Base-by-base conservation (phyloP, 2,329 filamentous ascomycete genomes). In the Eutypa lata region DNA sequence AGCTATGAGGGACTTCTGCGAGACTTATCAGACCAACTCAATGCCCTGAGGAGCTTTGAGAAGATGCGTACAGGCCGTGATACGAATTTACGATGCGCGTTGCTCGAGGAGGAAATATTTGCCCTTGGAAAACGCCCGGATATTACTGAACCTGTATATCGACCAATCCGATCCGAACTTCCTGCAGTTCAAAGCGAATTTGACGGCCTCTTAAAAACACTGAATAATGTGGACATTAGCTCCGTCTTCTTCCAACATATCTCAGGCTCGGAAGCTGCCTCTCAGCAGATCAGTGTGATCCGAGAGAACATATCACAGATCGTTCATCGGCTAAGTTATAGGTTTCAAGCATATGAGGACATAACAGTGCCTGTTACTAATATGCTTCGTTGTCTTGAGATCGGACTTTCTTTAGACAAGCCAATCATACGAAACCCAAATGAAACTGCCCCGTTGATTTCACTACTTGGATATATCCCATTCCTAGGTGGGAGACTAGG, bases 291-390 rank as follows among this genome's bases (percentile, higher is more conserved):
- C 50, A 68, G 76, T 26, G 73, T 84, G 2, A 69, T 84, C 16
- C 75, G 75, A 50, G 74, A 78, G 55, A 83, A 81, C 51, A 73
- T 94, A n/a, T 73, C 76, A 7, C 84, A 89, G 56, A 82, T 96
- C 38, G 82, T 89, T 48, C 75, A 80, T 50, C 83, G 92, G 44
- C 78, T 99, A 7, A 80, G 78, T 2, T 76, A 82, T 28, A 79
- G 84, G 35, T 95, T 91, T 65, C 81, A 85, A 38, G 84, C 85
- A 14, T 97, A 97, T 63, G 89, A 91, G 55, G 94, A 99, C 65
- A 83, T 97, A 61, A 89, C 88, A 0, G 78, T 82, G 44, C 92
- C 91, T 3, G 80, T 91, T 11, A 78, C 91, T 44, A 90, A 88
- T 49, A 88, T 97, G 57, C 76, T 97, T 43, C 84, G 88, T 53